Evolutionary conservation across 225 moss, liverwort and hornwort species (phyloP).

Genomic region (Pleurozium schreberi): DNA sequence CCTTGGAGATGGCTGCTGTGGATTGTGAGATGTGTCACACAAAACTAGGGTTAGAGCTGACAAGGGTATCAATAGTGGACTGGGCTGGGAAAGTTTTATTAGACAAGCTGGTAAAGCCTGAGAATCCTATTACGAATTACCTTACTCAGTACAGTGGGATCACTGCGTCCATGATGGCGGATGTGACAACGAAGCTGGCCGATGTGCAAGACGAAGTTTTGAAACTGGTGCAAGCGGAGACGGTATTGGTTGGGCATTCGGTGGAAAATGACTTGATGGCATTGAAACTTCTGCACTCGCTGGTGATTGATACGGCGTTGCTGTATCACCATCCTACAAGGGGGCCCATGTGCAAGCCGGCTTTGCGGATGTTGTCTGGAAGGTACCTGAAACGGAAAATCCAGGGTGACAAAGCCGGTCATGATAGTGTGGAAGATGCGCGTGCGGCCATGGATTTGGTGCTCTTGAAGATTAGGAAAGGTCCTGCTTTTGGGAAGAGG

Average conservation of each 20-base stretch:
- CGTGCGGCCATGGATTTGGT: constrained; percentile 83
- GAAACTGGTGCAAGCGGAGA: constrained; percentile 51
- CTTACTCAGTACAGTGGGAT: constrained; percentile 88
- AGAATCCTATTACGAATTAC: constrained; percentile 67
- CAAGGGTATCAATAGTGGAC: constrained; percentile 69
- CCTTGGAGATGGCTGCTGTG: constrained; percentile 63
- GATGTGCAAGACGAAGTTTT: constrained; percentile 67
- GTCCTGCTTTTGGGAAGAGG: constrained; percentile 42
- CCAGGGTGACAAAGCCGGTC: constrained; percentile 59
- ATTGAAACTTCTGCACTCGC: constrained; percentile 58
- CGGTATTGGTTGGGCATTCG: constrained; percentile 79
- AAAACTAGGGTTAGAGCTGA: constrained; percentile 62
- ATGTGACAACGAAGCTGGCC: constrained; percentile 55
- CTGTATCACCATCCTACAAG: constrained; percentile 53
- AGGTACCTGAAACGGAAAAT: constrained; percentile 63
- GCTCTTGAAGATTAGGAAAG: constrained; percentile 52
- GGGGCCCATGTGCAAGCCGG: constrained; percentile 62
- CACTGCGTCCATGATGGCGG: constrained; percentile 65
- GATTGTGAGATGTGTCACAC: constrained; percentile 99
- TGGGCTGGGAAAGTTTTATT: constrained; percentile 40
- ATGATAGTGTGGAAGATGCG: constrained; percentile 94
- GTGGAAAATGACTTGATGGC: constrained; percentile 75
- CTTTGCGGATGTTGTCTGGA: constrained; percentile 49
- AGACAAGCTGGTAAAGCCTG: constrained; percentile 76
- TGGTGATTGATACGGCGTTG: constrained; percentile 88